Conservation (phyloP, 1,139 yeast genomes). For the Zygosaccharomyces sapae region DNA sequence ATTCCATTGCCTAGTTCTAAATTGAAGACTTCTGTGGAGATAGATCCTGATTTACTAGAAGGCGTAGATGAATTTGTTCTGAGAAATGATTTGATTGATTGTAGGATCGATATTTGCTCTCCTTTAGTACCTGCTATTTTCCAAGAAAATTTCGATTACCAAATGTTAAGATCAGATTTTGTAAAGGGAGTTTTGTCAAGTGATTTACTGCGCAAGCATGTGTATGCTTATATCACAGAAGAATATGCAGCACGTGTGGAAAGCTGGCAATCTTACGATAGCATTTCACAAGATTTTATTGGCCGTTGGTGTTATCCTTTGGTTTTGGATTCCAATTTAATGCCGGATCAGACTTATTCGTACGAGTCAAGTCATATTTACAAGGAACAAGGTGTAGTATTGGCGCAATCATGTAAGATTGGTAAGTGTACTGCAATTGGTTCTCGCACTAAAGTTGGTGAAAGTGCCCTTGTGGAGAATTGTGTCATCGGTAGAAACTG, state of each 20-base stretch:
- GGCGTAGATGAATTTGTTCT: constrained; percentile 72
- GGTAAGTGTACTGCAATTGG: constrained; percentile 79
- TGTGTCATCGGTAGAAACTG: constrained; percentile 88
- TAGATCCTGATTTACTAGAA: constrained; percentile 82
- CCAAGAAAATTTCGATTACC: constrained; percentile 94
- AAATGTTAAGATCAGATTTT: constrained; percentile 77
- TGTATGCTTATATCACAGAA: constrained; percentile 76
- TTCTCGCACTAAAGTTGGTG: constrained; percentile 60
- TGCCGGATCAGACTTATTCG: constrained; percentile 64
- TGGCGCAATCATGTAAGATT: constrained; percentile 85
- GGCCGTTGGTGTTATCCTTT: constrained; percentile 92
- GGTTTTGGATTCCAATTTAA: constrained; percentile 78
- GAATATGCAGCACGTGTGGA: constrained; percentile 92
- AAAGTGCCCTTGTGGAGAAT: constrained; percentile 49
- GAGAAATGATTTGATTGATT: constrained; percentile 90
- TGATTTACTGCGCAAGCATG: constrained; percentile 84
- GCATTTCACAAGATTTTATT: constrained; percentile 83
- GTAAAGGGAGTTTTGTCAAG: constrained; percentile 86
- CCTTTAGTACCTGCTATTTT: constrained; percentile 93
- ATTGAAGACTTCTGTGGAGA: constrained; percentile 51
- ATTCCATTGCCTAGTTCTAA: constrained; percentile 59
- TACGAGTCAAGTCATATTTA: constrained; percentile 84
- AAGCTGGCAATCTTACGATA: constrained; percentile 88
- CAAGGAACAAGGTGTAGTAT: constrained; percentile 76
- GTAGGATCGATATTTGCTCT: constrained; percentile 92